Evolutionary conservation across 805 yeast genomes (phyloP), one percentile per base, ranked within the genome.

Genomic region (Sugiyamaella lignohabitans): DNA sequence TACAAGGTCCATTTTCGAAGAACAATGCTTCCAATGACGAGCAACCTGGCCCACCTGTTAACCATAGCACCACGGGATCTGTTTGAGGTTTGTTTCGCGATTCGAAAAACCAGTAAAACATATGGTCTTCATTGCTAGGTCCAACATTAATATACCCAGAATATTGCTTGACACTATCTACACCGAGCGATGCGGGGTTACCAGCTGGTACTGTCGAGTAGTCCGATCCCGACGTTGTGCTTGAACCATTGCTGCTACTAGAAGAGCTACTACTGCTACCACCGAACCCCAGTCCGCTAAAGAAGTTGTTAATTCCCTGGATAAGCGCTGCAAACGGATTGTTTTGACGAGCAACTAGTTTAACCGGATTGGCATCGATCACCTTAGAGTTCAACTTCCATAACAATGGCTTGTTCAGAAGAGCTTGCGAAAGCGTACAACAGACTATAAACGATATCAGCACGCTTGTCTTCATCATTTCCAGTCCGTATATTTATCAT

Each of bases 31-130:
- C 85, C 67, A 86, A 67, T 8, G 95, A 84, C 14, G 94, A 84
- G 68, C 96, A 87, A 2, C 96, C 96, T 38, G 96, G 96, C 16
- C 96, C 96, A 57, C 96, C 96, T 61, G 87, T 87, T 61, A 87
- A 74, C 95, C 95, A 87, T 59, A 88, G 72, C 43, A 88, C 76
- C 34, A 86, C 72, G 1, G 96, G 96, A 65, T 87, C 96, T 49
- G 74, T 84, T 53, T 69, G 68, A n/a, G 96, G 95, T 65, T 84
- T 89, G 63, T 82, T 83, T 72, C 95, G 79, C 49, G 91, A 82
- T 67, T 87, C 95, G 59, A 87, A 88, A 61, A 82, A 82, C 89
- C 93, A 74, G 60, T 70, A 75, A 70, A 86, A 87, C 62, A 87
- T 81, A 68, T 87, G 96, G 68, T 87, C 84, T 94, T 54, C 77